phyloP scores from a whole-genome alignment of 441 rosid species.

The Hura crepitans region DNA sequence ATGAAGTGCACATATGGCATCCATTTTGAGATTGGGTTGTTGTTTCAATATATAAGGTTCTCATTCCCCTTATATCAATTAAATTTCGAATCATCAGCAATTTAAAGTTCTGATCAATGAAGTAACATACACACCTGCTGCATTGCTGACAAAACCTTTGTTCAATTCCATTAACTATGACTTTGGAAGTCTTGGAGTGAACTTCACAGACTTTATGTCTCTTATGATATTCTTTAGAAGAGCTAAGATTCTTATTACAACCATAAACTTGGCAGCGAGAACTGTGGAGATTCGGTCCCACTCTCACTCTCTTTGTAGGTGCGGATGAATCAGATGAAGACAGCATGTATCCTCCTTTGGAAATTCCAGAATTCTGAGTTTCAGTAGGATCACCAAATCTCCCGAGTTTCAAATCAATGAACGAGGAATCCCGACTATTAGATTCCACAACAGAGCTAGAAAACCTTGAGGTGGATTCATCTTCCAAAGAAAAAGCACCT shows the following conservation, averaged over 20 bases:
- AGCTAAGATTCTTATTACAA: constrained; percentile 60
- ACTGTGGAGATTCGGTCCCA: constrained; percentile 25
- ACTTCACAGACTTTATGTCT: constrained; percentile 67
- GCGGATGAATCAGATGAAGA: constrained; percentile 38
- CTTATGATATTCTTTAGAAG: constrained; percentile 64
- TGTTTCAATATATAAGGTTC: neutral
- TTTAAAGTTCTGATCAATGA: neutral
- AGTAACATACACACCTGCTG: constrained; percentile 46
- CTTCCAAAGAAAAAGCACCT: constrained; percentile 32
- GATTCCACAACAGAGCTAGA: constrained; percentile 39
- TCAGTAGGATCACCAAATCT: constrained; percentile 40
- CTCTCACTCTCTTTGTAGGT: constrained; percentile 40
- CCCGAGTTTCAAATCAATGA: constrained; percentile 57
- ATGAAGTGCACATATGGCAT: neutral
- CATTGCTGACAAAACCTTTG: constrained; percentile 77
- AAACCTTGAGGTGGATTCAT: constrained; percentile 37
- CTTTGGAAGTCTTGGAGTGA: constrained; percentile 58
- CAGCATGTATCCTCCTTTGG: constrained; percentile 27
- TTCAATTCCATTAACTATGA: constrained; percentile 57
- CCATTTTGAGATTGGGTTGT: neutral
- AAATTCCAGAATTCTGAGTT: constrained; percentile 29
- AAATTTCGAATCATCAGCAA: neutral
- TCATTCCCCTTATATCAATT: neutral
- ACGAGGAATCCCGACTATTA: constrained; percentile 31
- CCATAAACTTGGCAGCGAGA: constrained; percentile 57